Percentiles rank a stretch among this genome's conserved stretches.
Conservation (phyloP, 2,329 filamentous ascomycete genomes). For the Neoascochyta sp. region DNA sequence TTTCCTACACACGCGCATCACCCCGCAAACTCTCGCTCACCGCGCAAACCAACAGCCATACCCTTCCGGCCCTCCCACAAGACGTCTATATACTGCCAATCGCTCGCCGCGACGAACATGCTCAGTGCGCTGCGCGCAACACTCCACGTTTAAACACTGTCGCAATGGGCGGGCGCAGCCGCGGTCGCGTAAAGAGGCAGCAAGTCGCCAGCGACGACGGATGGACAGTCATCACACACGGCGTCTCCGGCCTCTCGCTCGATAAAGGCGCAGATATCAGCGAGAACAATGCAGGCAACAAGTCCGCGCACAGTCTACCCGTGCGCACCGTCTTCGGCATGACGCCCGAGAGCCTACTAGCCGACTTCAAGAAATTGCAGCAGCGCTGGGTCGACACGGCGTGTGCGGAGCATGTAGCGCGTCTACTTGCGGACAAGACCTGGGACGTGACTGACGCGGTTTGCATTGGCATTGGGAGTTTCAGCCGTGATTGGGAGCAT, state of each 20-base stretch:
- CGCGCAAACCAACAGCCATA: too few species aligned
- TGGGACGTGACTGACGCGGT: slow-evolving; percentile 22
- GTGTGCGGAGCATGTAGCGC: slow-evolving; percentile 19
- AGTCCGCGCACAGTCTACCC: slow-evolving; percentile 12
- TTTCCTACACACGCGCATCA: too few species aligned
- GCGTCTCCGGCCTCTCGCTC: slow-evolving; percentile 10
- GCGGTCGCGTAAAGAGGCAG: slow-evolving; percentile 28
- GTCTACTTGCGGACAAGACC: slow-evolving; percentile 10
- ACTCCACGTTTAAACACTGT: neutral
- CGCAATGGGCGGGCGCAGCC: slow-evolving; percentile 4
- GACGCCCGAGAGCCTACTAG: slow-evolving; percentile 21
- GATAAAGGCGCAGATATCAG: slow-evolving; percentile 2
- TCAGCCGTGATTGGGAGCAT: slow-evolving; percentile 36
- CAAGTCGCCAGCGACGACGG: slow-evolving; percentile 31
- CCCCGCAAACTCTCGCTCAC: too few species aligned
- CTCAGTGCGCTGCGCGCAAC: neutral
- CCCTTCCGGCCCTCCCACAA: too few species aligned
- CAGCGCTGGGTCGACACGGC: slow-evolving; percentile 21
- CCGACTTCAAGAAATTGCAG: slow-evolving; percentile 20
- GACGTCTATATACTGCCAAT: too few species aligned
- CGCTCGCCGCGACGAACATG: slow-evolving; percentile 1
- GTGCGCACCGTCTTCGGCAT: slow-evolving; percentile 19
- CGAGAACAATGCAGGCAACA: slow-evolving; percentile 1
- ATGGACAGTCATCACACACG: slow-evolving; percentile 38
- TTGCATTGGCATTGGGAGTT: slow-evolving; percentile 38